These are phyloP conservation scores for Ophiostoma populinum DNA, from an alignment of 2,329 filamentous ascomycete species.

Conservation along the genomic window DNA sequence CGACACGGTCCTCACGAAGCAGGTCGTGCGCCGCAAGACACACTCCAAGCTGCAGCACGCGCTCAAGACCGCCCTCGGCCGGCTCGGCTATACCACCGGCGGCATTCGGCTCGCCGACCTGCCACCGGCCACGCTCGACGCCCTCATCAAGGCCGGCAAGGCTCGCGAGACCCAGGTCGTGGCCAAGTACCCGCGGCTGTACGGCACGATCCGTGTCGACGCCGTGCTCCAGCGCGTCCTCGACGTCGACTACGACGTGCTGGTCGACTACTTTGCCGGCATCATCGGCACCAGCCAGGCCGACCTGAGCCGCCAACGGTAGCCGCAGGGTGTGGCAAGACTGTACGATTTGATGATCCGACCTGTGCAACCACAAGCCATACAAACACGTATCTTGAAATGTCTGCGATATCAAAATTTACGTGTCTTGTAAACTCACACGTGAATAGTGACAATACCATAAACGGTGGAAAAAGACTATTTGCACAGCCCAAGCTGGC, in stretches of 20 bases:
- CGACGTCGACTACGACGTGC: background rate
- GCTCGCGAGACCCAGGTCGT: background rate
- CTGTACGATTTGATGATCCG: no score
- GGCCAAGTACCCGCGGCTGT: slow-evolving; percentile 6
- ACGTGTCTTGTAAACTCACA: no score
- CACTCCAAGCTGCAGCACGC: slow-evolving; percentile 9
- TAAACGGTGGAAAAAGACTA: no score
- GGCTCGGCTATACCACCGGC: slow-evolving; percentile 11
- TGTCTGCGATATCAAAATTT: no score
- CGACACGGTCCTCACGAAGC: background rate
- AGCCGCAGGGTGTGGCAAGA: no score
- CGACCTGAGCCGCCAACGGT: slow-evolving; percentile 2
- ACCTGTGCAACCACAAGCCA: no score
- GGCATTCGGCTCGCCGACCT: slow-evolving; percentile 9
- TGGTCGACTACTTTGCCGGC: slow-evolving; percentile 6
- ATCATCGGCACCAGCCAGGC: slow-evolving; percentile 8
- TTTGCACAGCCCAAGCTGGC: no score
- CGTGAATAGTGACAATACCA: no score
- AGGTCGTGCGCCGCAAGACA: slow-evolving; percentile 5
- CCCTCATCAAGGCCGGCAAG: no score
- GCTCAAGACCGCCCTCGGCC: slow-evolving; percentile 12
- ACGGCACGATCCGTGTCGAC: slow-evolving; percentile 10
- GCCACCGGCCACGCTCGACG: no score
- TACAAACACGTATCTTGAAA: no score
- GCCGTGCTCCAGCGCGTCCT: slow-evolving; percentile 5